Evolutionary conservation across 78 protist genomes (phyloP).

Genomic region (Planoprotostelium fungivorum): DNA sequence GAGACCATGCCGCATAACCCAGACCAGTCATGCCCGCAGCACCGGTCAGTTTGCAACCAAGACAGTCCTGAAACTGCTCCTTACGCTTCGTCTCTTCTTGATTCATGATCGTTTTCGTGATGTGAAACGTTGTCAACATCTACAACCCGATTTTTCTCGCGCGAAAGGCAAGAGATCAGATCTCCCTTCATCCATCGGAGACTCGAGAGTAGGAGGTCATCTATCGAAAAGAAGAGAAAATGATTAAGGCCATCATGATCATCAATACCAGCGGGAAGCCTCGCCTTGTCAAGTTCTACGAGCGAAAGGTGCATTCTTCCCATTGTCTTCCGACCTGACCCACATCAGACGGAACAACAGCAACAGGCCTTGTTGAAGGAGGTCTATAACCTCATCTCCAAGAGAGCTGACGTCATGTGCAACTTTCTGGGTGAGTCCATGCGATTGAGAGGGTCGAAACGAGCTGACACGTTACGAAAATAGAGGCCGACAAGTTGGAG

Average conservation of each 20-base stretch:
- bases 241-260: slow-evolving; percentile 81
- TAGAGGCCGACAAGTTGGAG: slow-evolving; percentile 27
- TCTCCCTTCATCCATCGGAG: no score
- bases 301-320: slow-evolving; percentile 28
- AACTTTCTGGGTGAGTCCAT: slow-evolving; percentile 74
- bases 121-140: no score
- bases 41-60: no score
- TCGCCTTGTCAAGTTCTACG: slow-evolving; percentile 85
- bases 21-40: no score
- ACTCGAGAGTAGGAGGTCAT: no score
- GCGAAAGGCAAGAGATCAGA: no score
- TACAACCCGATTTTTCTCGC: no score
- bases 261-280: slow-evolving; percentile 90
- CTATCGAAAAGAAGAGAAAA: no score
- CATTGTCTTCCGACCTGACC: not conserved
- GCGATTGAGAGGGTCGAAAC: slow-evolving; percentile 9
- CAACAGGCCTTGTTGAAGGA: slow-evolving; percentile 81
- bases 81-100: no score
- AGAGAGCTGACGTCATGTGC: slow-evolving; percentile 83
- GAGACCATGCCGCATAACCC: no score
- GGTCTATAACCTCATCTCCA: slow-evolving; percentile 61
- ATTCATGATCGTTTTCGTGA: no score
- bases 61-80: no score
- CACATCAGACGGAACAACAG: slow-evolving; percentile 40
- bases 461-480: not conserved